These are phyloP conservation scores for Pythium utonaiense DNA, from an alignment of 352 stramenopile species.

Conservation along the genomic window DNA sequence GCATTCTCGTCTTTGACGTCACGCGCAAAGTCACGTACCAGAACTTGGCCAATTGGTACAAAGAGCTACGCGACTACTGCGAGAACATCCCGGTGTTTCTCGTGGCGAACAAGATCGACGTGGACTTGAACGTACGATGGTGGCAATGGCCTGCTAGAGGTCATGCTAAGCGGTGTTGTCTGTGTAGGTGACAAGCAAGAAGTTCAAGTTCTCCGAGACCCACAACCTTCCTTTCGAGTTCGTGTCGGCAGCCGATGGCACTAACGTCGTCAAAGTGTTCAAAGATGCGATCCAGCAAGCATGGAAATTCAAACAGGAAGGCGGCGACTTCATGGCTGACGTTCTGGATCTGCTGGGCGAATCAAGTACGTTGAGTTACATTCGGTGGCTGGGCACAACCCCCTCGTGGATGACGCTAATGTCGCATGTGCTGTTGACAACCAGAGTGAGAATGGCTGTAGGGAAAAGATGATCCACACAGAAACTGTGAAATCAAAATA, in stretches of 20 bases:
- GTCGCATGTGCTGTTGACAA: too few relatives aligned
- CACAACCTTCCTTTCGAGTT: conserved; percentile 94
- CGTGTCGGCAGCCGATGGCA: conserved; percentile 92
- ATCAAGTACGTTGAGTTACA: conserved; percentile 42
- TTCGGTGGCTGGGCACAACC: too few relatives aligned
- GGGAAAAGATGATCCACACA: background rate
- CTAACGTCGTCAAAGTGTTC: conserved; percentile 96
- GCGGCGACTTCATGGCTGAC: conserved; percentile 91
- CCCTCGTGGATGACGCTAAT: too few relatives aligned
- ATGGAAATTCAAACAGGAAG: conserved; percentile 87
- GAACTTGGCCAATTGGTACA: conserved; percentile 90
- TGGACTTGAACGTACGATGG: conserved; percentile 86
- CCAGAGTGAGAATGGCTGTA: background rate
- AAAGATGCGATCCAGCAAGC: conserved; percentile 82
- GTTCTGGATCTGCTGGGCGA: conserved; percentile 88
- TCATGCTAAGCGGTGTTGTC: background rate
- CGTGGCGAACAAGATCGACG: conserved; percentile 97
- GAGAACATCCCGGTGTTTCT: conserved; percentile 91
- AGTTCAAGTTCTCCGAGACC: conserved; percentile 94
- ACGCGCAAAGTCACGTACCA: conserved; percentile 95
- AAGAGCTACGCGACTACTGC: conserved; percentile 92
- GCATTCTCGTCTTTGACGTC: conserved; percentile 95
- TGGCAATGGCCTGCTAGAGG: background rate
- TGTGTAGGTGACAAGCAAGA: conserved; percentile 91
- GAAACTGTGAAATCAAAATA: background rate